Base-by-base conservation (phyloP, 306 rosid species). In the Bauhinia variegata region DNA sequence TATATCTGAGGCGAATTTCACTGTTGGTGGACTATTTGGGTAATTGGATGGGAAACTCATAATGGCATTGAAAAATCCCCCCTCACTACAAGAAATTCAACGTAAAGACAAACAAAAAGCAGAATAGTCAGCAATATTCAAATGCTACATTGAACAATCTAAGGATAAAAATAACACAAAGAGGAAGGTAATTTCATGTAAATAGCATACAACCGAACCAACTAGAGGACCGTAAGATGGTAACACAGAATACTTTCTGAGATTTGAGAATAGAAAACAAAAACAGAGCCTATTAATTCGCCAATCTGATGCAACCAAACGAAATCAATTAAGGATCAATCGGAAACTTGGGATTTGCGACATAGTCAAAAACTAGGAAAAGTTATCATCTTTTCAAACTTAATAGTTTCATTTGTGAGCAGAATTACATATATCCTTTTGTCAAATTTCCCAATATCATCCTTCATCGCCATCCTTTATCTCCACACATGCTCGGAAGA, bases 21-120 rank as follows among this genome's bases (percentile, higher is more conserved):
- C 96, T 6, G 96, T 55, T 2, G 98, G 98, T 1, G 98, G 97
- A 78, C 98, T 93, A 67, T 93, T 93, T 0, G 98, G 98, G 78
- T 93, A 93, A 79, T 93, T 89, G 39, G 89, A 60, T 13, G 98
- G 98, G 70, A 93, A 93, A 54, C 87, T 88, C 98, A 93, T 93
- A 4, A 89, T 89, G 34, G 98, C 97, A 62, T 93, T 93, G 85
- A 93, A 93, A 79, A 87, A 93, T 3, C 98, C 98, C 13, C 98
- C 98, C 72, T 93, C 98, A 3, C 98, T 93, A 65, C 67, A 86
- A 58, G 73, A 17, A 78, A 44, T 74, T 16, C 43, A 79, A 28
- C 5, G 10, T 60, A 39, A 10, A 39, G 4, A 17, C 18, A 71
- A 54, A 71, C 73, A 74, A 19, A 65, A 61, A 70, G 8, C 59